phyloP scores from a whole-genome alignment of 2,329 filamentous ascomycete species.

The Epichloe festucae region DNA sequence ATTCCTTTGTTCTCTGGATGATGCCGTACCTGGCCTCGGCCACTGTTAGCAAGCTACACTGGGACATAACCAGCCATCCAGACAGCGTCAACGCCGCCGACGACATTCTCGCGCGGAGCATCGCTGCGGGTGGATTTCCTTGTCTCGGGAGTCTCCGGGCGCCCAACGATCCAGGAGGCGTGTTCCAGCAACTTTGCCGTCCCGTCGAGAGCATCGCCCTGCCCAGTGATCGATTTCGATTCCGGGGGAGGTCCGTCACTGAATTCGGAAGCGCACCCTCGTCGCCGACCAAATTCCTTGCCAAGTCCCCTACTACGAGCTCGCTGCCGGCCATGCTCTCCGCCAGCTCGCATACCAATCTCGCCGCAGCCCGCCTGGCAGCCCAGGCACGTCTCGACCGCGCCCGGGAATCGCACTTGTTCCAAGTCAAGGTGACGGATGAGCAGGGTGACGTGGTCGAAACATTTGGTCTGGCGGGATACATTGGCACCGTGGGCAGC shows the following conservation, averaged over 20 bases:
- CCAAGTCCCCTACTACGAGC: constrained; percentile 24
- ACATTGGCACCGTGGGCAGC: constrained; percentile 46
- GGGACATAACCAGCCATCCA: constrained; percentile 46
- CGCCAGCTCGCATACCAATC: constrained; percentile 27
- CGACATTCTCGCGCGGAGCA: constrained; percentile 49
- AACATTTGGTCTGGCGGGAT: constrained; percentile 44
- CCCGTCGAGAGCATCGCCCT: constrained; percentile 43
- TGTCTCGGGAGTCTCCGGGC: constrained; percentile 44
- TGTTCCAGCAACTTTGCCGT: constrained; percentile 56
- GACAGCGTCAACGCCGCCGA: constrained; percentile 37
- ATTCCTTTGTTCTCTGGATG: constrained; percentile 42
- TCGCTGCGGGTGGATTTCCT: constrained; percentile 50
- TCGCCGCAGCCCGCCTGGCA: constrained; percentile 41
- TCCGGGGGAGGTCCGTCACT: constrained; percentile 6
- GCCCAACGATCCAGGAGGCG: constrained; percentile 56
- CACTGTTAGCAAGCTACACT: constrained; percentile 43
- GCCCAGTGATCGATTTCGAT: constrained; percentile 33
- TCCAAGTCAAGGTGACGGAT: constrained; percentile 44
- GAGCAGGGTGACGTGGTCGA: constrained; percentile 38
- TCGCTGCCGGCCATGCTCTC: constrained; percentile 12
- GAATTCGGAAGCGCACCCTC: constrained; percentile 12
- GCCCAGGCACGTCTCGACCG: constrained; percentile 54
- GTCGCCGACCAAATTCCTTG: constrained; percentile 17
- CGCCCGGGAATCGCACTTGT: constrained; percentile 39
- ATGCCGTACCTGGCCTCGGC: constrained; percentile 49